Evolutionary conservation across 1,139 yeast genomes (phyloP), one percentile per base, ranked within the genome.

Genomic region (Hanseniaspora sp.): DNA sequence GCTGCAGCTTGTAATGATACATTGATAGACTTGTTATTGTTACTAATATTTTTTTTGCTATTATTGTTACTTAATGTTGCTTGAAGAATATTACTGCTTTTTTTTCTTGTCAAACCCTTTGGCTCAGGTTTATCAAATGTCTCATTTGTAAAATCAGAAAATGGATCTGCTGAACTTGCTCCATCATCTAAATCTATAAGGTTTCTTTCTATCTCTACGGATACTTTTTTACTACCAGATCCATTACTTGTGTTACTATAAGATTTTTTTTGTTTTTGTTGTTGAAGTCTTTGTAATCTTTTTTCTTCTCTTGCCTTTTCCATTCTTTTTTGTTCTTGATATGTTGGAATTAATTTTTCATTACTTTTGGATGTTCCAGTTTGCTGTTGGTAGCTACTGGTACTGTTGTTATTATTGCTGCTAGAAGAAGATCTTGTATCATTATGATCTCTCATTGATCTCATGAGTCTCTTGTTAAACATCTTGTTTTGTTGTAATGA

Each of bases 401-500:
- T 4, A 23, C 23, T 23, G 4, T 23, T 23, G 4, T 23, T 23
- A 42, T 8, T n/a, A 7, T 31, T 12, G 3, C 7, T 43, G 37
- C n/a, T 30, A 6, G 28, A 43, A n/a, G 46, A 30, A 9, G 23
- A n/a, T 43, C 46, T 43, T 15, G 35, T 33, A 31, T 51, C 44
- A 31, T 6, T 12, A 7, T 51, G 53, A 13, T 34, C 41, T 43
- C 53, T 37, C 53, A 51, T 51, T 9, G 53, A 43, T 30, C 53
- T 35, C 48, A 43, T 51, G 8, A 51, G 44, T 17, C 53, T 38
- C 37, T 51, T 51, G 17, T 43, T 43, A 38, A 51, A 51, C 53
- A 51, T 51, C 31, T 51, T 51, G 34, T 51, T 51, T 15, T 51
- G 53, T 6, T 51, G 53, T 2, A 42, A n/a, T 6, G 48, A 51